Evolutionary conservation across 169 alveolate species (phyloP).

Genomic region (Plasmodium malariae): DNA sequence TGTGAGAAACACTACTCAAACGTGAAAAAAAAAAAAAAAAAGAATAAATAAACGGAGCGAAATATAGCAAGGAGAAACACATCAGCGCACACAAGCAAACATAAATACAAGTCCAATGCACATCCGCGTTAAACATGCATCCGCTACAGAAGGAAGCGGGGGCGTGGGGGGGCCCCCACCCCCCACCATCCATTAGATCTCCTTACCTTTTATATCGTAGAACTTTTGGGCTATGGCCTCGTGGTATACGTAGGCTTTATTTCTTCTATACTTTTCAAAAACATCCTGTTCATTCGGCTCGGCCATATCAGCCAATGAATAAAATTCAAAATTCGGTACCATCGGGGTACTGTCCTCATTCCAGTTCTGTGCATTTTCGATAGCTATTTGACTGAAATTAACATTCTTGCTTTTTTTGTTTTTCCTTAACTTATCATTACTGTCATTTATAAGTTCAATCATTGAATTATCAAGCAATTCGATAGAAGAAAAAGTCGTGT

Average conservation of each 20-base stretch:
- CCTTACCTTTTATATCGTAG: constrained; percentile 47
- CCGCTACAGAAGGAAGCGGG: no score
- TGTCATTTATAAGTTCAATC: constrained; percentile 52
- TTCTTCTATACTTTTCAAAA: constrained; percentile 71
- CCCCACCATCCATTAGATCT: not conserved
- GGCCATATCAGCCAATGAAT: constrained; percentile 4
- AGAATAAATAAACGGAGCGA: no score
- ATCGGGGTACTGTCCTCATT: constrained; percentile 18
- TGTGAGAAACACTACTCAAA: no score
- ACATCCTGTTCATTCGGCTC: constrained; percentile 41
- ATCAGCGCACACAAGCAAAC: no score
- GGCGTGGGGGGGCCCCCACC: no score
- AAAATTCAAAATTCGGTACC: constrained; percentile 26
- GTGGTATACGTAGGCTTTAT: constrained; percentile 66
- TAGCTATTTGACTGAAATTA: constrained; percentile 66
- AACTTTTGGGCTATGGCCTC: constrained; percentile 70
- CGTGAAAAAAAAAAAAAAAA: no score
- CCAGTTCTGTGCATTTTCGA: constrained; percentile 77
- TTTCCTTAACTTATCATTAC: constrained; percentile 30
- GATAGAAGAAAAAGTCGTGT: constrained; percentile 68
- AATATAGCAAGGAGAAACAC: no score
- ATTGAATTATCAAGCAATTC: constrained; percentile 62
- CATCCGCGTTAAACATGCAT: no score
- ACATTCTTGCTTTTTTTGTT: constrained; percentile 62
- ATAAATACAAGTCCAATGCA: no score